These are phyloP conservation scores for Beauveria sp. DNA, from an alignment of 2,329 filamentous ascomycete species.

Conservation along the genomic window DNA sequence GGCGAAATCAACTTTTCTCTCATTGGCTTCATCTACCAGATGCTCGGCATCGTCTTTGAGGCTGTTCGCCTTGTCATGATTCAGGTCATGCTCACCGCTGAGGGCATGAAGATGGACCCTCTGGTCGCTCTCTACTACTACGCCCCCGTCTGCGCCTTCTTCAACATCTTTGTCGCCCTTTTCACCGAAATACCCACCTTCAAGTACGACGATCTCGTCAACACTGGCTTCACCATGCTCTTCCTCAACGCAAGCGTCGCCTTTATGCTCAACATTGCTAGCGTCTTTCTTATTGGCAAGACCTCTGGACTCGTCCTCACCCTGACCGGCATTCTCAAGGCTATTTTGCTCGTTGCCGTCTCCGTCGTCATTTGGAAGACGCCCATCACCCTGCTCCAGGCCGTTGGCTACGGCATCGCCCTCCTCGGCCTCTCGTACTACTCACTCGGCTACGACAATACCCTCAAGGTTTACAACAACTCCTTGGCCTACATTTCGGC, in stretches of 20 bases:
- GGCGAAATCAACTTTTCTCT: constrained; percentile 65
- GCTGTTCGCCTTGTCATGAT: constrained; percentile 79
- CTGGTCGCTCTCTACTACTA: constrained; percentile 87
- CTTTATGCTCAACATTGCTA: constrained; percentile 74
- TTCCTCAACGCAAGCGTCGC: constrained; percentile 69
- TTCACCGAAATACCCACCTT: constrained; percentile 62
- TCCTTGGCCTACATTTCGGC: constrained; percentile 18
- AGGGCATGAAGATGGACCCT: constrained; percentile 80
- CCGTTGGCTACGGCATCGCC: constrained; percentile 70
- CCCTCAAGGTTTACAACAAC: constrained; percentile 18
- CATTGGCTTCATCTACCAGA: constrained; percentile 60
- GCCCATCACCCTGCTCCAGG: constrained; percentile 61
- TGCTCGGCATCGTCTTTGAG: constrained; percentile 72
- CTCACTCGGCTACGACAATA: constrained; percentile 33
- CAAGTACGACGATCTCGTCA: constrained; percentile 56
- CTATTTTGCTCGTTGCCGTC: constrained; percentile 70
- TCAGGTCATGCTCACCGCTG: constrained; percentile 67
- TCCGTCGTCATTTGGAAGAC: constrained; percentile 75
- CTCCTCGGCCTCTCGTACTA: constrained; percentile 43
- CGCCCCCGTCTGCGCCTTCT: constrained; percentile 72
- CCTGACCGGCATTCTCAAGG: constrained; percentile 79
- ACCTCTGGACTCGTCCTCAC: constrained; percentile 82
- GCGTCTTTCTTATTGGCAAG: constrained; percentile 83
- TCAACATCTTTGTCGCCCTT: constrained; percentile 67
- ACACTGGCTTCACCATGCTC: constrained; percentile 57